Conservation (phyloP, 805 yeast genomes). For the Scheffersomyces stipitis region DNA sequence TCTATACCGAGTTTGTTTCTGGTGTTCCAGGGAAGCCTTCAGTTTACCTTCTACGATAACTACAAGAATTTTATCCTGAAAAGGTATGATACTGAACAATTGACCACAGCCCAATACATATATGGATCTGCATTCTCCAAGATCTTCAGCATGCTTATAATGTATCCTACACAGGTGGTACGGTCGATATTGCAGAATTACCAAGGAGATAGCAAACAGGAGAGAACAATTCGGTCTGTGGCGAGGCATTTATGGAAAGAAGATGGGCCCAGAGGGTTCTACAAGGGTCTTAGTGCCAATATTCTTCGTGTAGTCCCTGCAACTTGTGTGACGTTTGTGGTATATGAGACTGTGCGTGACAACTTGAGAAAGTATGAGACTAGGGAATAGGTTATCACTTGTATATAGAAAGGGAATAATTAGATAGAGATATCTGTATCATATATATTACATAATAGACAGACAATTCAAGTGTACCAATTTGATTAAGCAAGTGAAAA, state of each 20-base stretch:
- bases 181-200: slow-evolving; percentile 68
- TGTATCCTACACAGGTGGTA: slow-evolving; percentile 85
- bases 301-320: slow-evolving; percentile 85
- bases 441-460: no score
- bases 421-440: no score
- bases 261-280: slow-evolving; percentile 69
- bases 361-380: not conserved
- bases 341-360: slow-evolving; percentile 62
- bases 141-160: slow-evolving; percentile 58
- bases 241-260: slow-evolving; percentile 36
- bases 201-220: slow-evolving; percentile 8
- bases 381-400: no score
- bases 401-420: no score
- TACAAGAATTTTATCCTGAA: slow-evolving; percentile 45
- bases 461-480: no score
- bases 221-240: slow-evolving; percentile 29
- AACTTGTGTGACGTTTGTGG: slow-evolving; percentile 84
- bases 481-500: no score
- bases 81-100: slow-evolving; percentile 12
- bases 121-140: slow-evolving; percentile 69
- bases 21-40: slow-evolving; percentile 87
- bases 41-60: slow-evolving; percentile 82
- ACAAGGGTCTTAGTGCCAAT: slow-evolving; percentile 81
- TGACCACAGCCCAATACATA: slow-evolving; percentile 59
- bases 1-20: slow-evolving; percentile 72